Evolutionary conservation across 2,329 filamentous ascomycete species (phyloP).

Genomic region (Epichloe elymi): DNA sequence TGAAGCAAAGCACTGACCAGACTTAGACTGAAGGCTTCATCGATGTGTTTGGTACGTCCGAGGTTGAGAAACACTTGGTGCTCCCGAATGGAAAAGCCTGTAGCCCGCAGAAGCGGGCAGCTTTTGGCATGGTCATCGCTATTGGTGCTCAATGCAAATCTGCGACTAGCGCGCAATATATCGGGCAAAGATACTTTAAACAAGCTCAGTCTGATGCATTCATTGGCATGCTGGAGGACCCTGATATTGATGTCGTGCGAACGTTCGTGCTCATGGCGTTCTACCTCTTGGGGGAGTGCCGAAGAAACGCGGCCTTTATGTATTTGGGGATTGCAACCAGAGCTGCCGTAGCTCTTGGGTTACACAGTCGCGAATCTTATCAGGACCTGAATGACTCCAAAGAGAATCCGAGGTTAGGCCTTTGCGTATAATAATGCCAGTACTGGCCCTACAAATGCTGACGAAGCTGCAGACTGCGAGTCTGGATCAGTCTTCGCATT

Average conservation of each 20-base stretch:
- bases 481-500: slow-evolving; percentile 25
- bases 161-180: slow-evolving; percentile 22
- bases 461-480: slow-evolving; percentile 15
- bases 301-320: slow-evolving; percentile 48
- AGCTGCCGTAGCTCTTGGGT: slow-evolving; percentile 42
- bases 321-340: slow-evolving; percentile 46
- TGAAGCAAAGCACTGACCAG: slow-evolving; percentile 3
- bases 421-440: neutral
- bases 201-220: slow-evolving; percentile 15
- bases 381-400: slow-evolving; percentile 8
- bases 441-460: neutral
- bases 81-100: slow-evolving; percentile 3
- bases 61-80: slow-evolving; percentile 14
- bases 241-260: slow-evolving; percentile 38
- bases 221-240: slow-evolving; percentile 29
- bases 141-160: slow-evolving; percentile 18
- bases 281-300: slow-evolving; percentile 47
- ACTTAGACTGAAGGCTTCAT: slow-evolving; percentile 20
- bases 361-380: slow-evolving; percentile 30
- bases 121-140: slow-evolving; percentile 23
- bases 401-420: slow-evolving; percentile 12
- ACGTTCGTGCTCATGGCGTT: slow-evolving; percentile 43
- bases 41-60: slow-evolving; percentile 17
- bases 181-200: slow-evolving; percentile 15
- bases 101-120: slow-evolving; percentile 11